Base-by-base conservation (phyloP, 2,329 filamentous ascomycete species). In the Hypocrella siamensis region DNA sequence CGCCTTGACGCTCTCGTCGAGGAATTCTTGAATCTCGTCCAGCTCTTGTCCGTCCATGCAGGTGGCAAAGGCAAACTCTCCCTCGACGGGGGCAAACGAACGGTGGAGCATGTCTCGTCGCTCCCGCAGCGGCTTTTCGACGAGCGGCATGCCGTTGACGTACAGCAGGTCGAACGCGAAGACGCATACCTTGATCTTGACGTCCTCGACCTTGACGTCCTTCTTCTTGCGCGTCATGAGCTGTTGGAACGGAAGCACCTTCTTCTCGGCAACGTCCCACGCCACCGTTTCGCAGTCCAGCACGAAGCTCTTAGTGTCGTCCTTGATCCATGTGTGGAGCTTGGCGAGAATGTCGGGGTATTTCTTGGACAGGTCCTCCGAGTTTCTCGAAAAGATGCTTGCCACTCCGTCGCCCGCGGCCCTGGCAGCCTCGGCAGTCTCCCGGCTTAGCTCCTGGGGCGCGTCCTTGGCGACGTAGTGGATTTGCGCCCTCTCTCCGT, bases 201-300 rank as follows among this genome's bases (percentile, higher is more conserved):
- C 80, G 44, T 96, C 88, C 49, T 93, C 86, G 6, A 82, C 66
- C 53, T 93, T 93, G 47, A 96, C 90, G 44, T 96, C 88, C 59
- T 96, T 98, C 53, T 82, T 79, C 62, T 98, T 98, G 33, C 90
- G 72, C 11, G 90, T 96, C 90, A 96, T 96, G 28, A 98, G 69
- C 51, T 93, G 85, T 54, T 98, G 90, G 63, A 98, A 98, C 1
- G 90, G 90, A 25, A 98, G 56, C 11, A 98, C 83, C 54, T 93
- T 93, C 66, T 93, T 94, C 61, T 90, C 84, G 2, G 69, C 67
- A n/a, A 83, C 69, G 53, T 98, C 90, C 88, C 90, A 96, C 1
- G 82, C 90, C 10, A 96, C 90, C 1, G 88, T 93, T 60, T 98
- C 90, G 51, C 90, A 98, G 52, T 98, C 90, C n/a, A 98, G 63